Conservation (phyloP, 768 basidiomycete genomes). For the Mycena leptocephala region DNA sequence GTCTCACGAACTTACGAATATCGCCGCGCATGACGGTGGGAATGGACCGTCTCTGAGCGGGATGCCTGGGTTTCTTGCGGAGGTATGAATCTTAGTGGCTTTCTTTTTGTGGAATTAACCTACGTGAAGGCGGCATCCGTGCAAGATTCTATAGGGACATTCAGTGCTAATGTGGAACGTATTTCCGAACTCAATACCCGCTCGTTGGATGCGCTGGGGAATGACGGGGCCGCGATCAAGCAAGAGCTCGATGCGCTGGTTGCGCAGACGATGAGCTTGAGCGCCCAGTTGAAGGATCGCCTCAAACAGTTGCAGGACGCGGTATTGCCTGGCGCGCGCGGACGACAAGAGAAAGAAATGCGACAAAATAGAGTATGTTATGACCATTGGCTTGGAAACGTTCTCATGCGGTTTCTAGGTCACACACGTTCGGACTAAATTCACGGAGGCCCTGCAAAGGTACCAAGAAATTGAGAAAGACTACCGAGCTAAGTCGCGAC, state of each 20-base stretch:
- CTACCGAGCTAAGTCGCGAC: slow-evolving; percentile 73
- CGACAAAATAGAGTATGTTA: slow-evolving; percentile 50
- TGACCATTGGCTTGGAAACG: not conserved
- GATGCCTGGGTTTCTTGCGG: slow-evolving; percentile 23
- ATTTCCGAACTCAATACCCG: slow-evolving; percentile 58
- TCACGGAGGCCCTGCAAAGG: slow-evolving; percentile 82
- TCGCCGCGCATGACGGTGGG: not conserved
- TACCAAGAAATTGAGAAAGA: slow-evolving; percentile 86
- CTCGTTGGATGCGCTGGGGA: slow-evolving; percentile 54
- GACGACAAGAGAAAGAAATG: slow-evolving; percentile 53
- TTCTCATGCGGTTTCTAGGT: slow-evolving; percentile 56
- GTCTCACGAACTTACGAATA: slow-evolving; percentile 24
- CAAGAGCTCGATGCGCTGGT: slow-evolving; percentile 71
- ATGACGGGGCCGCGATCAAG: slow-evolving; percentile 35
- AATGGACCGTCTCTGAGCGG: slow-evolving; percentile 4
- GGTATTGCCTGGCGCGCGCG: slow-evolving; percentile 33
- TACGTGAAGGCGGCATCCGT: slow-evolving; percentile 56
- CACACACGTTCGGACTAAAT: slow-evolving; percentile 75
- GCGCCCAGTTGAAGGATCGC: slow-evolving; percentile 70
- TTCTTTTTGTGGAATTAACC: not conserved
- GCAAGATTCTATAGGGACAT: slow-evolving; percentile 57
- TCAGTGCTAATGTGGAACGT: slow-evolving; percentile 55
- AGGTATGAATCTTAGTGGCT: not conserved
- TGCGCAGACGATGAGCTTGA: slow-evolving; percentile 72
- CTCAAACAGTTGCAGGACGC: slow-evolving; percentile 71